Percentiles rank a stretch among this genome's conserved stretches.
These are phyloP conservation scores for Limtongia smithiae DNA, from an alignment of 805 yeast genomes.

Conservation along the genomic window DNA sequence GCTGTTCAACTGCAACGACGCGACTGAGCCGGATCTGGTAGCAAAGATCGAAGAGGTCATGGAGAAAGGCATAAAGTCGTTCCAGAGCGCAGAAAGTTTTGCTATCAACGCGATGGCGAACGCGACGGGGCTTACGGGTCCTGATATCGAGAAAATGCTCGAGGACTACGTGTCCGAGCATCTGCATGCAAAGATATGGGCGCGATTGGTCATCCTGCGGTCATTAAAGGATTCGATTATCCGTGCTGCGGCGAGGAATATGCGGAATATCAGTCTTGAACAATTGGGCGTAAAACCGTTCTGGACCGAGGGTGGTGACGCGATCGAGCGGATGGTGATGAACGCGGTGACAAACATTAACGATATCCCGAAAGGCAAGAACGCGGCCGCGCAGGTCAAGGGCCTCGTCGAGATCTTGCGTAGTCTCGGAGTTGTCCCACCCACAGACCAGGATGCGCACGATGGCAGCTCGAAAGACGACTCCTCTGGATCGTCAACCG, in stretches of 20 bases:
- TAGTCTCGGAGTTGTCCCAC: constrained; percentile 26
- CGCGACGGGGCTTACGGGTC: constrained; percentile 33
- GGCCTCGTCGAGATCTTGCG: constrained; percentile 38
- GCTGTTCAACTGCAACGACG: constrained; percentile 39
- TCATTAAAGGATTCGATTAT: constrained; percentile 30
- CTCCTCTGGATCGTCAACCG: constrained; percentile 25
- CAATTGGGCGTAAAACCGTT: constrained; percentile 44
- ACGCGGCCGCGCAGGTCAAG: constrained; percentile 34
- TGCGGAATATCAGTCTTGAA: constrained; percentile 39
- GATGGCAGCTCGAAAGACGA: constrained; percentile 13
- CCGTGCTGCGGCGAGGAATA: constrained; percentile 32
- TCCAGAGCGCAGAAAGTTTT: constrained; percentile 36
- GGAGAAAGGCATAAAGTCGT: constrained; percentile 37
- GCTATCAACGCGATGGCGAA: constrained; percentile 31
- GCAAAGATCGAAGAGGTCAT: constrained; percentile 35
- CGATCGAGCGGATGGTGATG: constrained; percentile 45
- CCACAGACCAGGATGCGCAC: constrained; percentile 24
- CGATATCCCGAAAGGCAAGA: constrained; percentile 38
- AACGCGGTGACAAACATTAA: constrained; percentile 53
- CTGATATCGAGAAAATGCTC: constrained; percentile 47
- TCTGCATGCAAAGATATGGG: constrained; percentile 66
- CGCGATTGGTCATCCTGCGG: constrained; percentile 38
- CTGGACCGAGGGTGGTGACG: constrained; percentile 33
- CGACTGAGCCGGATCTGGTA: constrained; percentile 35
- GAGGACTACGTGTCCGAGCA: constrained; percentile 70